Conservation (phyloP, 306 rosid genomes). For the Acacia crassicarpa region DNA sequence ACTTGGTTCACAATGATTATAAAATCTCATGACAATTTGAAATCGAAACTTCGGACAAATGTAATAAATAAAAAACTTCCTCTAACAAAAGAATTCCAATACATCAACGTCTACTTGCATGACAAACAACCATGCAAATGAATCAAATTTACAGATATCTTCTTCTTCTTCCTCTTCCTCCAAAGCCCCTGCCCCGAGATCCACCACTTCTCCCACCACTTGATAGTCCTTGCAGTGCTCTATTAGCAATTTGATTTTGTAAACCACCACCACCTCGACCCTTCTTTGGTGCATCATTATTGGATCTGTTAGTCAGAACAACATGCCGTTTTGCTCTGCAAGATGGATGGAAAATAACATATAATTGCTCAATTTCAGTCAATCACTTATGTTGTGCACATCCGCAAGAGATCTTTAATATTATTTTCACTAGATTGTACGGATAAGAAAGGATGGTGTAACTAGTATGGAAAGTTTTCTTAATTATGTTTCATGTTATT, state of each 20-base stretch:
- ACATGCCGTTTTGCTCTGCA: conserved; percentile 83
- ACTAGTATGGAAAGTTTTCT: not conserved
- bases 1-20: not conserved
- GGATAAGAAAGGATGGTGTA: not conserved
- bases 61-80: conserved; percentile 32
- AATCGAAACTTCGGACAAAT: conserved; percentile 50
- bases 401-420: not conserved
- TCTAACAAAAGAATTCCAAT: conserved; percentile 47
- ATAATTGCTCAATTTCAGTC: conserved; percentile 15
- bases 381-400: conserved; percentile 1
- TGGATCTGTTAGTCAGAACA: conserved; percentile 57
- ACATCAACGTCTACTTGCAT: conserved; percentile 33
- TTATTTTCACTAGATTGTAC: not conserved
- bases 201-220: conserved; percentile 61
- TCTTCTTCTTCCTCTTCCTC: conserved; percentile 76
- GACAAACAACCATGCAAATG: not conserved
- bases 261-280: conserved; percentile 75
- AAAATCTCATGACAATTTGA: too few species aligned
- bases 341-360: conserved; percentile 14
- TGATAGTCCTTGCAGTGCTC: conserved; percentile 85
- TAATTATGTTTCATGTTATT: not conserved
- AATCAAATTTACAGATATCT: conserved; percentile 48
- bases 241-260: conserved; percentile 81
- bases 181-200: conserved; percentile 65
- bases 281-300: conserved; percentile 60